Evolutionary conservation across 179 eudicot genomes (phyloP).

Genomic region (Silene noctiflora): DNA sequence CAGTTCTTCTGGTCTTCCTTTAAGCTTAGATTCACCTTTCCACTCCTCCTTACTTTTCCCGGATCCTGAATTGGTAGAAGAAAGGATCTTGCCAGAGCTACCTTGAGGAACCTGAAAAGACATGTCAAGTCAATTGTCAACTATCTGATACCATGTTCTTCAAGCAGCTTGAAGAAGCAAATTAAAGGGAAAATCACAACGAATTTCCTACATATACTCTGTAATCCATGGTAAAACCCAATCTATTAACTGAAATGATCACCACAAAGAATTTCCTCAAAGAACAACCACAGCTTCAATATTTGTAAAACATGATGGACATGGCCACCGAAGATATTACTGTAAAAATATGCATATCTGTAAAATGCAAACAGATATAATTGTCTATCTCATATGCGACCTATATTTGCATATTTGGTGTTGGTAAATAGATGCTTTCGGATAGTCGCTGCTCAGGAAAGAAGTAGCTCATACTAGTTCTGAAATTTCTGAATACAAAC

Average conservation of each 20-base stretch:
- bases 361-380: neutral
- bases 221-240: neutral
- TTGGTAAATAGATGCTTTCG: too few species aligned
- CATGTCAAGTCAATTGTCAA: neutral
- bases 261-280: neutral
- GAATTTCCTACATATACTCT: neutral
- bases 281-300: neutral
- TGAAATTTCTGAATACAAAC: too few species aligned
- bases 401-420: neutral
- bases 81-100: constrained; percentile 5
- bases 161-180: neutral
- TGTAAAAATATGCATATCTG: neutral
- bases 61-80: constrained; percentile 7
- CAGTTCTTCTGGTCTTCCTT: constrained; percentile 10
- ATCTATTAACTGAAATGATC: neutral
- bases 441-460: too few species aligned
- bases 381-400: neutral
- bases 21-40: constrained; percentile 19
- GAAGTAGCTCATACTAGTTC: too few species aligned
- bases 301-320: neutral
- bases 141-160: neutral
- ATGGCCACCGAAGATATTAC: neutral
- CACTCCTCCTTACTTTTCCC: constrained; percentile 16
- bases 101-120: constrained; percentile 13
- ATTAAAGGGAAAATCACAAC: neutral